Base-by-base conservation (phyloP, 148 eudicot species). In the Rhododendron griersonianum region DNA sequence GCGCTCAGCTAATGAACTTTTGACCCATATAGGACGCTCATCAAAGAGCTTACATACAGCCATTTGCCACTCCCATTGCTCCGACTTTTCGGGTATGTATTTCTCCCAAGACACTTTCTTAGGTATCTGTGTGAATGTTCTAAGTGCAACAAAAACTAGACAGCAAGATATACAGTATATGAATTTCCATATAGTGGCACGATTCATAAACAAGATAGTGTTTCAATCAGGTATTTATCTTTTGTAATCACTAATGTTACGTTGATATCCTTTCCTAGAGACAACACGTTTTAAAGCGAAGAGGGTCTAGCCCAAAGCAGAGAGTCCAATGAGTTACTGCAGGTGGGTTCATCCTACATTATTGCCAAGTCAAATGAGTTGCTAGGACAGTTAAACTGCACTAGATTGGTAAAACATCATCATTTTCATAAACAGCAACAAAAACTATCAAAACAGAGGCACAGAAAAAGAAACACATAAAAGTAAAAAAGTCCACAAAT, bases 11-110 rank as follows among this genome's bases (percentile, higher is more conserved):
- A 97, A 48, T 81, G 98, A 93, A 28, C 63, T 85, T 91, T 90
- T 95, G 18, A 93, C 87, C 99, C 99, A 97, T 90, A 97, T 93
- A 59, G 98, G 98, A 35, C 91, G 98, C 90, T 97, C 98, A 35
- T 93, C 98, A 91, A 97, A 97, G 90, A 97, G 85, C 35, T 93
- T 91, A 87, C 94, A 93, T 82, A 97, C 93, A 84, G 92, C 91
- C 87, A 84, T 91, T 86, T 94, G 98, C 90, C 90, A 91, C 83
- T 86, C 89, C 98, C 98, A 97, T 81, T 90, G 94, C 57, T 94
- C 95, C 15, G 99, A 92, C 39, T 82, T 91, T 85, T 86, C 79
- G 16, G 94, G 88, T 86, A 94, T 88, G 89, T 89, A 69, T 41
- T 87, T 88, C 89, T 94, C 94, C 99, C 98, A 97, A 84, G 91